These are phyloP conservation scores for Torulaspora indica DNA, from an alignment of 805 yeast genomes.

Conservation along the genomic window DNA sequence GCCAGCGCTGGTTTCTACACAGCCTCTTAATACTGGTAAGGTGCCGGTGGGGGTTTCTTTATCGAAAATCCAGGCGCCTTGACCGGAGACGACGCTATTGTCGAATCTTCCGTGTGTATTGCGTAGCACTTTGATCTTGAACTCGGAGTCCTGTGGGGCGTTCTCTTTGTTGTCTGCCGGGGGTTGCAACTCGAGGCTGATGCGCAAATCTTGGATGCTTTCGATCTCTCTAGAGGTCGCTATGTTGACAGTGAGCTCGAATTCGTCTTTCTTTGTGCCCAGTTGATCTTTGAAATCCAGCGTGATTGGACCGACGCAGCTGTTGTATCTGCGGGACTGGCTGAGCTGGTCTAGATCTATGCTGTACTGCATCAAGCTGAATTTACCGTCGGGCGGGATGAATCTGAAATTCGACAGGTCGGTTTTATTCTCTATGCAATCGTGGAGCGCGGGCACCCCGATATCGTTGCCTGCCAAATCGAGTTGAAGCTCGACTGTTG, in stretches of 20 bases:
- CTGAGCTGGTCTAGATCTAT: conserved; percentile 43
- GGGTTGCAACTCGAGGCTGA: conserved; percentile 37
- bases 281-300: conserved; percentile 33
- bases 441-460: conserved; percentile 65
- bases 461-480: conserved; percentile 44
- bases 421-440: conserved; percentile 46
- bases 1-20: conserved; percentile 35
- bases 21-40: conserved; percentile 63
- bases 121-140: conserved; percentile 52
- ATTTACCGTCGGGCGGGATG: conserved; percentile 84
- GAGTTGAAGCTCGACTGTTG: conserved; percentile 59
- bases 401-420: conserved; percentile 43
- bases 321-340: conserved; percentile 4
- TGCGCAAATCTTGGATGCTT: conserved; percentile 44
- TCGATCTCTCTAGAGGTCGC: conserved; percentile 42
- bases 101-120: conserved; percentile 75
- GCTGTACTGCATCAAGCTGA: conserved; percentile 57
- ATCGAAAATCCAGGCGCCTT: conserved; percentile 67
- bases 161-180: neutral
- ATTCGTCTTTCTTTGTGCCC: conserved; percentile 39
- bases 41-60: conserved; percentile 56
- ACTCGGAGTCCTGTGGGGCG: conserved; percentile 12
- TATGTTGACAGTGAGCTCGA: conserved; percentile 35
- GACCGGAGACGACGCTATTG: conserved; percentile 38
- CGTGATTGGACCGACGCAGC: conserved; percentile 27